Percentiles rank a stretch among this genome's conserved stretches.
Evolutionary conservation across 2,329 filamentous ascomycete species (phyloP).

Genomic region (Aspergillus pseudonomiae): DNA sequence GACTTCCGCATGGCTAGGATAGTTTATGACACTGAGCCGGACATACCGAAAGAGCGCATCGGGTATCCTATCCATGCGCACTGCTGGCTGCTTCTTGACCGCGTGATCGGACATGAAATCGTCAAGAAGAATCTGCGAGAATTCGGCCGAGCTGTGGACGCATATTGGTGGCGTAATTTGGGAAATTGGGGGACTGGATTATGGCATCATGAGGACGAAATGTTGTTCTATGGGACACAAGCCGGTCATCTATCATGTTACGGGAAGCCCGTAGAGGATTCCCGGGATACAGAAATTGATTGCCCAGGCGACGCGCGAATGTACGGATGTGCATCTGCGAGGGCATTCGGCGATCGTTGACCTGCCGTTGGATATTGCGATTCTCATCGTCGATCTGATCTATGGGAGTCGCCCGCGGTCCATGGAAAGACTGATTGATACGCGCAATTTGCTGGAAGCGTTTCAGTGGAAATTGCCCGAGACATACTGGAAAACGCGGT

Average conservation of each 20-base stretch:
- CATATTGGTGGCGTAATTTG: slow-evolving; percentile 1
- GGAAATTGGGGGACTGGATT: background rate
- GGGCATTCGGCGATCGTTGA: background rate
- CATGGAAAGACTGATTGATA: slow-evolving; percentile 2
- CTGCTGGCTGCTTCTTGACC: slow-evolving; percentile 24
- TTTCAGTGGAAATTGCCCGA: slow-evolving; percentile 12
- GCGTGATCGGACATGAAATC: slow-evolving; percentile 17
- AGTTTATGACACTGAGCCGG: background rate
- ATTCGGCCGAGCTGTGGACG: background rate
- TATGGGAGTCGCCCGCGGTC: background rate
- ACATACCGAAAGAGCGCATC: slow-evolving; percentile 4
- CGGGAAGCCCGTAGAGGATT: slow-evolving; percentile 7
- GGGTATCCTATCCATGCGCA: slow-evolving; percentile 20
- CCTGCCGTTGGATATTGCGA: slow-evolving; percentile 5
- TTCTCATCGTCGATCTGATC: slow-evolving; percentile 8
- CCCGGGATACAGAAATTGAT: slow-evolving; percentile 4
- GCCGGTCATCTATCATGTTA: background rate
- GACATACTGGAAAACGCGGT: slow-evolving; percentile 13
- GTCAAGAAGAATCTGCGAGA: slow-evolving; percentile 12
- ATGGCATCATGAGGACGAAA: background rate
- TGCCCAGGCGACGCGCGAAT: background rate
- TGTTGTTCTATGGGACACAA: background rate
- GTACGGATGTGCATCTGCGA: background rate
- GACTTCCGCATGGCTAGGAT: slow-evolving; percentile 1
- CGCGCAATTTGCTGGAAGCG: slow-evolving; percentile 8